Conservation (phyloP, 2,329 filamentous ascomycete genomes). For the Xylaria sp. region DNA sequence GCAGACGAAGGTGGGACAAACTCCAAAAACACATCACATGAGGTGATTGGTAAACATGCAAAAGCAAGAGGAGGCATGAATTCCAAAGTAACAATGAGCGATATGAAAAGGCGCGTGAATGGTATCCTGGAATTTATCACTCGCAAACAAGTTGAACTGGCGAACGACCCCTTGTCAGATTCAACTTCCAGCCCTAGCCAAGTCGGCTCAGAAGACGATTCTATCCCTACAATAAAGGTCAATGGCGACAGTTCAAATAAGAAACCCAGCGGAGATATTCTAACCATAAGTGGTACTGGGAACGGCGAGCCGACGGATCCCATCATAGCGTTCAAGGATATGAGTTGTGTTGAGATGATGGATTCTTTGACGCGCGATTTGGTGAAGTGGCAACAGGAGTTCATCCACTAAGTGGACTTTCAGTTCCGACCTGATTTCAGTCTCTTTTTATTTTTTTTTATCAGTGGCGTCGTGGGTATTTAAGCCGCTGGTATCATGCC, state of each 20-base stretch:
- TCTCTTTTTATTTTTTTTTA: neutral
- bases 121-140: conserved; percentile 91
- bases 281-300: conserved; percentile 45
- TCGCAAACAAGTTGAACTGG: conserved; percentile 87
- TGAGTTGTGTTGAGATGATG: conserved; percentile 91
- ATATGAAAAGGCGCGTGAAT: conserved; percentile 85
- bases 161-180: conserved; percentile 66
- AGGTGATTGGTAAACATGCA: conserved; percentile 62
- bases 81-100: conserved; percentile 82
- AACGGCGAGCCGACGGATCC: conserved; percentile 49
- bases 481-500: conserved; percentile 37
- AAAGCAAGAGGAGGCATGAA: conserved; percentile 66
- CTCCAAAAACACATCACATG: conserved; percentile 47
- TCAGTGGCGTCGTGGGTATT: conserved; percentile 33
- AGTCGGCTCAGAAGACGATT: conserved; percentile 53
- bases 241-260: conserved; percentile 50
- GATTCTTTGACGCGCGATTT: conserved; percentile 82
- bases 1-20: conserved; percentile 57
- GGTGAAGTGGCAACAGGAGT: conserved; percentile 86
- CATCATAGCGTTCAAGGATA: conserved; percentile 70
- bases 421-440: conserved; percentile 21
- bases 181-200: conserved; percentile 55
- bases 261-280: conserved; percentile 32
- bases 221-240: conserved; percentile 48
- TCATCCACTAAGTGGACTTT: conserved; percentile 51